These are phyloP conservation scores for Testicularia cyperi DNA, from an alignment of 1,284 basidiomycete species.

Conservation along the genomic window DNA sequence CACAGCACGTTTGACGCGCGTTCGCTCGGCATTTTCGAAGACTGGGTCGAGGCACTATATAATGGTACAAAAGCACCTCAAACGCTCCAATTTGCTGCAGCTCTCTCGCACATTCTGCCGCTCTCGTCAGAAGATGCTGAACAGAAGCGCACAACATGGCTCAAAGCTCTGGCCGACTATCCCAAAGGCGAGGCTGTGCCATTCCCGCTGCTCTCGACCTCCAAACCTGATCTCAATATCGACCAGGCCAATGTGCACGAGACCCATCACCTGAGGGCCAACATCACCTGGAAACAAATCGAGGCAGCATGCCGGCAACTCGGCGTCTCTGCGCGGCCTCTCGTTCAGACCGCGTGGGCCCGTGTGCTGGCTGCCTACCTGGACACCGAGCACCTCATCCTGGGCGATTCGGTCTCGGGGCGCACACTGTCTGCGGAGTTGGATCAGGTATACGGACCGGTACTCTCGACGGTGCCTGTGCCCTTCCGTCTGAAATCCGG, in stretches of 20 bases:
- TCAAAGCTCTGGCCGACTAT: conserved; percentile 17
- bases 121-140: conserved; percentile 17
- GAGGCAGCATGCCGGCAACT: conserved; percentile 33
- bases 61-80: conserved; percentile 4
- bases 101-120: conserved; percentile 40
- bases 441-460: conserved; percentile 45
- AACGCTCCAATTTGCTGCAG: conserved; percentile 22
- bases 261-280: conserved; percentile 10
- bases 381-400: conserved; percentile 45
- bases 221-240: not conserved
- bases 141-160: conserved; percentile 18
- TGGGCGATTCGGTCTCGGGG: conserved; percentile 55
- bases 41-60: conserved; percentile 32
- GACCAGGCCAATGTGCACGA: conserved; percentile 16
- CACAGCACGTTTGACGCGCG: conserved; percentile 52
- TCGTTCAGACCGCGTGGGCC: conserved; percentile 59
- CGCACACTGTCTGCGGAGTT: conserved; percentile 35
- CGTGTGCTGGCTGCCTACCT: conserved; percentile 51
- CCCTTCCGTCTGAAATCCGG: conserved; percentile 21
- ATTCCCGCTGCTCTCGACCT: conserved; percentile 26
- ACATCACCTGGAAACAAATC: conserved; percentile 24
- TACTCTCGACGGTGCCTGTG: conserved; percentile 56
- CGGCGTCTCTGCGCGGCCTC: conserved; percentile 55
- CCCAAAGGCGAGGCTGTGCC: conserved; percentile 13
- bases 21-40: conserved; percentile 41